These are phyloP conservation scores for Termitomyces titanicus DNA, from an alignment of 768 basidiomycete genomes.

Conservation along the genomic window DNA sequence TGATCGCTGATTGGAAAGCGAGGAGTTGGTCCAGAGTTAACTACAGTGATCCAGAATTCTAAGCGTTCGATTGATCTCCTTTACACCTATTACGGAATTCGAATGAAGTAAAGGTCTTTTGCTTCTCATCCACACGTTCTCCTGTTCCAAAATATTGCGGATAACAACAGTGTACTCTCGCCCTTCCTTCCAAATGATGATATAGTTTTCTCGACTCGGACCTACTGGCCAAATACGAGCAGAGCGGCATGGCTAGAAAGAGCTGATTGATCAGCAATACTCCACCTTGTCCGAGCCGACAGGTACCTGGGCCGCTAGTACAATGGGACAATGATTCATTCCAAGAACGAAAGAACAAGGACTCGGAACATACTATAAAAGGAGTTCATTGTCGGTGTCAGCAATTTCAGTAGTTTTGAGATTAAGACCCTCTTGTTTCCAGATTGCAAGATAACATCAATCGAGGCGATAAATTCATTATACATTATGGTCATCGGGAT, in stretches of 20 bases:
- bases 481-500: no score
- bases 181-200: no score
- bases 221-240: no score
- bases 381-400: background rate
- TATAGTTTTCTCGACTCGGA: no score
- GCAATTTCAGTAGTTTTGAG: background rate
- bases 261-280: background rate
- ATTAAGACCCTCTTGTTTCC: background rate
- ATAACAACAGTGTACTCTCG: background rate
- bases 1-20: no score
- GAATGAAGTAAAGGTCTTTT: no score
- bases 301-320: background rate
- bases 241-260: background rate
- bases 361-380: conserved; percentile 2
- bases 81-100: no score
- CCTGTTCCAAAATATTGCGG: background rate
- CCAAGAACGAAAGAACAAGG: no score
- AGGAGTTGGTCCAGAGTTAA: background rate
- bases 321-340: no score
- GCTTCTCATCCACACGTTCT: background rate
- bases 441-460: no score
- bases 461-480: no score
- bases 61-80: no score
- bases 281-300: background rate
- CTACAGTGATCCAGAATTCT: background rate